These are phyloP conservation scores for Avena sativa DNA, from an alignment of 176 grass and related monocot genomes.

Conservation along the genomic window DNA sequence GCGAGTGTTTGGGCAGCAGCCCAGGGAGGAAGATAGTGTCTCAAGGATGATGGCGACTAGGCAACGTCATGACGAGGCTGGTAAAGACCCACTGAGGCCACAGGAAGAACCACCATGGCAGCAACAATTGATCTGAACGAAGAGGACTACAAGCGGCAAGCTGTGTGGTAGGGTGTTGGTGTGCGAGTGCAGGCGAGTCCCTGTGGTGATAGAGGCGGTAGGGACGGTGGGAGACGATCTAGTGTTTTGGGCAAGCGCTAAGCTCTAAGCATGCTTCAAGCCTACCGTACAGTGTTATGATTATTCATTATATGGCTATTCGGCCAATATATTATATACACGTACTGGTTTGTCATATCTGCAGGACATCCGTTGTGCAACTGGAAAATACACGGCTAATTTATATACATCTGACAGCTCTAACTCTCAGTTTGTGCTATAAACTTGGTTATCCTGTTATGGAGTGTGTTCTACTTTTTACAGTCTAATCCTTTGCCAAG, in stretches of 20 bases:
- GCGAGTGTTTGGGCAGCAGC: no score
- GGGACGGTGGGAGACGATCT: not conserved
- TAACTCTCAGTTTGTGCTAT: not conserved
- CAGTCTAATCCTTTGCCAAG: constrained; percentile 16
- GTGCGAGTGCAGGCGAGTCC: not conserved
- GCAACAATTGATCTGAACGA: no score
- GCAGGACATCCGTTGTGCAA: not conserved
- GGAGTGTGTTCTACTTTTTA: not conserved
- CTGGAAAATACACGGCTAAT: not conserved
- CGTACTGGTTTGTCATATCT: not conserved
- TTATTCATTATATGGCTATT: not conserved
- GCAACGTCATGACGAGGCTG: no score
- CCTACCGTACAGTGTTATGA: not conserved
- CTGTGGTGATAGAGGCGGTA: not conserved
- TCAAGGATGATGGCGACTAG: no score
- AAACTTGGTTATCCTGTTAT: constrained; percentile 4
- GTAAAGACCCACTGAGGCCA: no score
- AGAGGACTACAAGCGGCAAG: no score
- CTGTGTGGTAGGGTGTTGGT: no score
- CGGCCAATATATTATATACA: not conserved
- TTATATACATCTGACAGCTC: not conserved
- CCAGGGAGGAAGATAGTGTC: no score
- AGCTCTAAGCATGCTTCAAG: not conserved
- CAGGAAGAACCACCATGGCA: no score
- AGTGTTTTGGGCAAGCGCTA: not conserved